Evolutionary conservation across 345 rosid genomes (phyloP).

Genomic region (Populus ilicifolia): DNA sequence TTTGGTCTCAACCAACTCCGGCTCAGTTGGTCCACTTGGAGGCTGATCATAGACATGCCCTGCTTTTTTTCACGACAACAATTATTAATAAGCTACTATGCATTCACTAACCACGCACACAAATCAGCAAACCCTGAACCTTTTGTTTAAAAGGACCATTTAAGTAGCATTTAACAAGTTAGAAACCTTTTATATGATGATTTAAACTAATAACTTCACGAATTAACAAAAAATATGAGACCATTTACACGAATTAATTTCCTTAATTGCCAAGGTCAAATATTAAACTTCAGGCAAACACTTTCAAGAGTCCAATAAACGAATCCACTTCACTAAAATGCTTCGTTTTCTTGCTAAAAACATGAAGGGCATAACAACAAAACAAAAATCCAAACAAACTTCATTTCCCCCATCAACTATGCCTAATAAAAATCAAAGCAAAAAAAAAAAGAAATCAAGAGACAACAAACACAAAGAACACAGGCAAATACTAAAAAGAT

Average conservation of each 20-base stretch:
- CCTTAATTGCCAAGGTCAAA: neutral
- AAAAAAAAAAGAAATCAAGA: neutral
- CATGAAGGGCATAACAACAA: neutral
- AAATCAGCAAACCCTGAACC: neutral
- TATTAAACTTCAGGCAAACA: neutral
- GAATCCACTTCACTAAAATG: neutral
- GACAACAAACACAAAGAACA: neutral
- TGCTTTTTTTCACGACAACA: neutral
- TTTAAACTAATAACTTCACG: neutral
- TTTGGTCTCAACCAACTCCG: slow-evolving; percentile 16
- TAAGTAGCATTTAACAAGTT: neutral
- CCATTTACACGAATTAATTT: neutral
- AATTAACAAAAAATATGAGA: neutral
- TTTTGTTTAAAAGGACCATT: neutral
- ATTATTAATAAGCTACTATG: neutral
- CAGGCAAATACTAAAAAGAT: neutral
- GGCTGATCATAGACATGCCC: slow-evolving; percentile 20
- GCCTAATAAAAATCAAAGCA: neutral
- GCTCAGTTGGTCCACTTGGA: slow-evolving; percentile 8
- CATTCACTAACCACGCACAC: neutral
- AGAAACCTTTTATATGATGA: neutral
- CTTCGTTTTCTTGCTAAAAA: neutral
- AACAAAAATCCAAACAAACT: neutral
- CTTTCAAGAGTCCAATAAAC: neutral
- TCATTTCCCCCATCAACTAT: neutral